Percentiles rank a stretch among this genome's conserved stretches.
Conservation (phyloP, 78 protist species). For the Tieghemostelium lacteum region DNA sequence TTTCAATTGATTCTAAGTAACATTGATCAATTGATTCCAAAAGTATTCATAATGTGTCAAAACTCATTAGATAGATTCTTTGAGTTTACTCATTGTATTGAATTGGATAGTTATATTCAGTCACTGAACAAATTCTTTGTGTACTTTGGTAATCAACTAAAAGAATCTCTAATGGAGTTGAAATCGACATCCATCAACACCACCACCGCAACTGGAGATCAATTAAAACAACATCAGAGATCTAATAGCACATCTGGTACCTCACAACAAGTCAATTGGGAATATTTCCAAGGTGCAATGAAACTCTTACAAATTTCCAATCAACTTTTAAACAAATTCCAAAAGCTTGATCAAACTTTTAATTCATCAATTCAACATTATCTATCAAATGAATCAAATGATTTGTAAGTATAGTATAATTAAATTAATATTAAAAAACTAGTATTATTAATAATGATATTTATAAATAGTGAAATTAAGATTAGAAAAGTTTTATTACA, state of each 20-base stretch:
- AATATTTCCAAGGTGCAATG: constrained; percentile 79
- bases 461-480: not conserved
- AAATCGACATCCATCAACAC: not conserved
- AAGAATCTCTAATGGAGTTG: not conserved
- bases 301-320: constrained; percentile 21
- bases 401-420: not conserved
- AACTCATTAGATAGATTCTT: constrained; percentile 49
- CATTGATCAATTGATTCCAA: constrained; percentile 28
- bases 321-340: not conserved
- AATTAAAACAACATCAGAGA: constrained; percentile 20
- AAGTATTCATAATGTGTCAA: constrained; percentile 22
- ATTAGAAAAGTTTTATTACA: constrained; percentile 25
- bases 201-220: not conserved
- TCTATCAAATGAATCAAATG: constrained; percentile 1
- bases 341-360: constrained; percentile 16
- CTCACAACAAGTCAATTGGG: constrained; percentile 55
- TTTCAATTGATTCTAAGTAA: constrained; percentile 16
- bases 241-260: not conserved
- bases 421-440: not conserved
- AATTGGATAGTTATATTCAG: constrained; percentile 17
- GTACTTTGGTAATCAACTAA: constrained; percentile 1
- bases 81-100: constrained; percentile 27
- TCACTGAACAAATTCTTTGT: not conserved
- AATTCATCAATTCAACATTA: constrained; percentile 4
- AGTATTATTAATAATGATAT: not conserved